phyloP scores from a whole-genome alignment of 2,329 filamentous ascomycete species.

The Salinomyces thailandicus region DNA sequence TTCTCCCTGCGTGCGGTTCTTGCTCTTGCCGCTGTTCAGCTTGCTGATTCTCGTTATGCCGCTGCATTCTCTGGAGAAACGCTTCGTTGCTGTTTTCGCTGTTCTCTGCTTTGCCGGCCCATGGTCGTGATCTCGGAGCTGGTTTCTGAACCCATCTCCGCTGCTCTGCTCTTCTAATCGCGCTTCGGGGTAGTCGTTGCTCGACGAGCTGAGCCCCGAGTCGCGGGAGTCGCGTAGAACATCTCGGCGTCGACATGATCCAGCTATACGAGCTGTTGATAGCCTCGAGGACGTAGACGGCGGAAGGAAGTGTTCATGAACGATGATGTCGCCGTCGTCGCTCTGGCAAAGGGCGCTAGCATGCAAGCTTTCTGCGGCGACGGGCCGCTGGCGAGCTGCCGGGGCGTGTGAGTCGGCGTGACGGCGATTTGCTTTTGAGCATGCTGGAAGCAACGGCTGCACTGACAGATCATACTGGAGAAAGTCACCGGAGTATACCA shows the following conservation, averaged over 20 bases:
- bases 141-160: conserved; percentile 13
- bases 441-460: not conserved
- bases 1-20: conserved; percentile 17
- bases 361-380: not conserved
- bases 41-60: conserved; percentile 6
- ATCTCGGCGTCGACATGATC: conserved; percentile 13
- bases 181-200: not conserved
- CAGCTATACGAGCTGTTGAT: not conserved
- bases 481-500: no score
- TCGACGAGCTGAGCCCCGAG: conserved; percentile 1
- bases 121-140: conserved; percentile 10
- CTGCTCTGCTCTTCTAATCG: conserved; percentile 5
- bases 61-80: conserved; percentile 3
- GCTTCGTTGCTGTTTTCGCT: conserved; percentile 2
- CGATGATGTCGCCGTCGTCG: not conserved
- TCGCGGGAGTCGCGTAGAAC: conserved; percentile 11
- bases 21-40: conserved; percentile 6
- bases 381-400: no score
- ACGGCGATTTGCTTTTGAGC: not conserved
- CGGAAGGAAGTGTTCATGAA: not conserved
- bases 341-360: not conserved
- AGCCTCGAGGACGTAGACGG: not conserved
- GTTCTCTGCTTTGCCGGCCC: conserved; percentile 9
- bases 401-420: no score
- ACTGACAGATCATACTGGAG: not conserved